These are phyloP conservation scores for Brassica incana DNA, from an alignment of 345 rosid species.

Conservation along the genomic window DNA sequence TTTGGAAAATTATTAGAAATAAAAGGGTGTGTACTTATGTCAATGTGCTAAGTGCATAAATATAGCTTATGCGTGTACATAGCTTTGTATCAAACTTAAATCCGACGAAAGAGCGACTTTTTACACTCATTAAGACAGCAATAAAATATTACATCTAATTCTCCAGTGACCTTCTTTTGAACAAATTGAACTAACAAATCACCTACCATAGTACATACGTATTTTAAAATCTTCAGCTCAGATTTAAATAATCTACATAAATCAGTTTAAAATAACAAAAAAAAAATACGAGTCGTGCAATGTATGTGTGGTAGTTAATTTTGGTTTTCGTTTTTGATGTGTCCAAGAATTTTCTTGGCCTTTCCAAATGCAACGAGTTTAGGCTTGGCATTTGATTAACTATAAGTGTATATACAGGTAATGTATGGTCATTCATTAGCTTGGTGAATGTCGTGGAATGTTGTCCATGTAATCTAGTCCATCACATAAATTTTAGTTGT, in stretches of 20 bases:
- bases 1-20: not conserved
- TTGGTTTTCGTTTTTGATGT: not conserved
- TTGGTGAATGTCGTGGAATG: not conserved
- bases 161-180: conserved; percentile 14
- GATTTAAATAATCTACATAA: not conserved
- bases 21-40: not conserved
- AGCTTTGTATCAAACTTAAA: conserved; percentile 26
- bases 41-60: not conserved
- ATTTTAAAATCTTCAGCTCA: not conserved
- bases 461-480: not conserved
- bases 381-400: not conserved
- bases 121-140: conserved; percentile 11
- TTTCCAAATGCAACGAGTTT: not conserved
- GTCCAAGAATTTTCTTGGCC: not conserved
- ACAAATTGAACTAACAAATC: conserved; percentile 24
- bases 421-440: not conserved
- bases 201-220: conserved; percentile 16
- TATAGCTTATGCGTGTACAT: not conserved
- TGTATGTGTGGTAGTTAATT: not conserved
- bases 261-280: not conserved
- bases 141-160: not conserved
- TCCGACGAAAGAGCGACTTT: conserved; percentile 22
- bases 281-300: not conserved
- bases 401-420: not conserved
- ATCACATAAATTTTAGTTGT: not conserved